Conservation (phyloP, 352 stramenopile genomes). For the Thalassiosira exigua region DNA sequence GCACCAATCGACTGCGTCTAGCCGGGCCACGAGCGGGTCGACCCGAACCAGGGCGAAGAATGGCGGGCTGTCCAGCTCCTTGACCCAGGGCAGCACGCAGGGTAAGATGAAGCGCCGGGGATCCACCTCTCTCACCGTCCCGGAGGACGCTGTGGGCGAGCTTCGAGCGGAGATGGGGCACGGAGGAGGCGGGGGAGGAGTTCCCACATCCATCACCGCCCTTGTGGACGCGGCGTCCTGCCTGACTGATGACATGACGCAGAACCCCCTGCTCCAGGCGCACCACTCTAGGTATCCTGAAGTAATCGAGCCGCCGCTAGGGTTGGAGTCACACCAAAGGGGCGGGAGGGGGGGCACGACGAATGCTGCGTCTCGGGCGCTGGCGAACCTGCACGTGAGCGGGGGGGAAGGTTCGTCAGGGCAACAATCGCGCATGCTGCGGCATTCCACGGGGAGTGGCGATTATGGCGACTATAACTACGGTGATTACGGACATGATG, state of each 20-base stretch:
- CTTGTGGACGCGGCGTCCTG: not conserved
- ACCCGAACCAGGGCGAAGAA: no score
- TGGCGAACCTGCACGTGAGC: constrained; percentile 14
- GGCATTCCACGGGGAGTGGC: no score
- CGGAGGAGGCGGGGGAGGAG: not conserved
- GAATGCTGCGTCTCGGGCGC: not conserved
- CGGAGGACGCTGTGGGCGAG: no score
- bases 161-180: not conserved
- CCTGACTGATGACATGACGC: constrained; percentile 9
- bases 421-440: no score
- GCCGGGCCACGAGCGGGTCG: not conserved
- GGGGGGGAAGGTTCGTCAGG: not conserved
- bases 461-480: not conserved
- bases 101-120: not conserved
- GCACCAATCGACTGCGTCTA: not conserved
- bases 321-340: not conserved
- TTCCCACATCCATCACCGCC: constrained; percentile 15
- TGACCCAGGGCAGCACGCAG: not conserved
- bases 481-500: not conserved
- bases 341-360: not conserved
- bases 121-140: not conserved
- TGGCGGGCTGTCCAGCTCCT: not conserved
- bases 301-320: not conserved
- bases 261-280: no score
- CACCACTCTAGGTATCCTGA: not conserved